Evolutionary conservation across 345 rosid species (phyloP).

Genomic region (Gossypium anomalum): DNA sequence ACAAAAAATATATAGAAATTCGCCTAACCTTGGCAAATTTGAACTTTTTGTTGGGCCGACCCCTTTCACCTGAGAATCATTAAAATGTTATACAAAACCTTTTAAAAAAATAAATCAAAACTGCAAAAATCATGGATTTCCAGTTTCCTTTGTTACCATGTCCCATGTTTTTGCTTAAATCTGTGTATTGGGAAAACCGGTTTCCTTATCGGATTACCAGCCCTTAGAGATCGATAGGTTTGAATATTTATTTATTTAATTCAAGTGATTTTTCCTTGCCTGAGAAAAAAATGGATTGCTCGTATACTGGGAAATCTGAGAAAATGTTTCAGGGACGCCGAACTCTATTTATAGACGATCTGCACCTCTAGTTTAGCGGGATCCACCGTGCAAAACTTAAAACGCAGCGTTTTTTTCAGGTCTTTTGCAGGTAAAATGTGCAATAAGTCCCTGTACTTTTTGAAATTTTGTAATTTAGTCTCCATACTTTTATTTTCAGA

Average conservation of each 20-base stretch:
- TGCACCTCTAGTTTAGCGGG: background rate
- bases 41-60: constrained; percentile 57
- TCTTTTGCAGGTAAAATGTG: no score
- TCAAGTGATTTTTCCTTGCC: background rate
- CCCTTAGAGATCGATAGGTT: background rate
- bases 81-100: background rate
- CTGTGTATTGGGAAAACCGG: background rate
- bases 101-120: background rate
- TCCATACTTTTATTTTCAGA: no score
- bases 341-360: background rate
- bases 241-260: background rate
- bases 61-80: constrained; percentile 58
- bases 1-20: background rate
- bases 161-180: background rate
- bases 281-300: background rate
- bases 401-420: background rate
- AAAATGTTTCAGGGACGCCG: background rate
- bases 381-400: background rate
- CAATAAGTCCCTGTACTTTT: no score
- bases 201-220: background rate
- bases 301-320: background rate
- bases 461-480: no score
- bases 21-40: constrained; percentile 52
- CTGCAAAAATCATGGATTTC: background rate
- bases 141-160: background rate